Percentiles rank a stretch among this genome's conserved stretches.
Evolutionary conservation across 495 filamentous ascomycete genomes (phyloP).

Genomic region (Annulohypoxylon nitens): DNA sequence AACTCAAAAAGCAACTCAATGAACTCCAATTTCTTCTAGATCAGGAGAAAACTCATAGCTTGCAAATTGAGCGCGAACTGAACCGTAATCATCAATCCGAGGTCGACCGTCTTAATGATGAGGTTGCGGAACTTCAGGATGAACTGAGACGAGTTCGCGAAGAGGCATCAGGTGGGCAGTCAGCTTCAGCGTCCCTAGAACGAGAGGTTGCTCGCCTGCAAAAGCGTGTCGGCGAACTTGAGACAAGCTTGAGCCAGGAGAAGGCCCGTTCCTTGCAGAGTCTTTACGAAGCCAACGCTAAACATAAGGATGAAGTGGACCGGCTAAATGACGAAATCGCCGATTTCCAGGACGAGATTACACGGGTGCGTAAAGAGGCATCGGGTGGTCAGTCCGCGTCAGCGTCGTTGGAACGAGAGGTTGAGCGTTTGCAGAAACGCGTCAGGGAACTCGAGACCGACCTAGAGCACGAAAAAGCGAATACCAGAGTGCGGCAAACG

Average conservation of each 20-base stretch:
- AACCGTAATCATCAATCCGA: slow-evolving; percentile 60
- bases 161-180: slow-evolving; percentile 57
- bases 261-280: slow-evolving; percentile 44
- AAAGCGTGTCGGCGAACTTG: slow-evolving; percentile 39
- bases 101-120: slow-evolving; percentile 57
- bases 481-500: slow-evolving; percentile 76
- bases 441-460: slow-evolving; percentile 44
- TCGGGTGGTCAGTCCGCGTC: slow-evolving; percentile 54
- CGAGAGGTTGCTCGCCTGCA: slow-evolving; percentile 39
- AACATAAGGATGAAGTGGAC: slow-evolving; percentile 42
- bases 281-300: slow-evolving; percentile 41
- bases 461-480: slow-evolving; percentile 73
- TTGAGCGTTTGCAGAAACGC: slow-evolving; percentile 41
- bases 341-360: slow-evolving; percentile 75
- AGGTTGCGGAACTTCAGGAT: slow-evolving; percentile 53
- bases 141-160: slow-evolving; percentile 56
- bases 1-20: slow-evolving; percentile 64
- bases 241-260: slow-evolving; percentile 54
- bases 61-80: slow-evolving; percentile 69
- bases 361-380: slow-evolving; percentile 56
- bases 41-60: slow-evolving; percentile 68
- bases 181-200: slow-evolving; percentile 47
- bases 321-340: slow-evolving; percentile 74
- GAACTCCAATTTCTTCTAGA: slow-evolving; percentile 71
- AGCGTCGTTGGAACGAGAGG: slow-evolving; percentile 42